Evolutionary conservation across 306 rosid species (phyloP).

Genomic region (Pyrus pyrifolia): DNA sequence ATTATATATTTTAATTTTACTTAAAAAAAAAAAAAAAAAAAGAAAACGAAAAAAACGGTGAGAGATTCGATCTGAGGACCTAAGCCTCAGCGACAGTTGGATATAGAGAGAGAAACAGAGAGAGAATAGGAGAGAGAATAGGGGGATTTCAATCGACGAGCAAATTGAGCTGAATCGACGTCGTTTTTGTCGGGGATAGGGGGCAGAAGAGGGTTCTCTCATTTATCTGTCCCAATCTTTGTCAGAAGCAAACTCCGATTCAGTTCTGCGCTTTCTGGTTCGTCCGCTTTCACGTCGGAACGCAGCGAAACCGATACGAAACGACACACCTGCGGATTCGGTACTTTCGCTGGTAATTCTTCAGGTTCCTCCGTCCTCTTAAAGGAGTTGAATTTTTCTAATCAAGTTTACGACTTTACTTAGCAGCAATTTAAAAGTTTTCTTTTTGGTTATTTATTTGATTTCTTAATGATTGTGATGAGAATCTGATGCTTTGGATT

Average conservation of each 20-base stretch:
- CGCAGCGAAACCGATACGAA: constrained; percentile 6
- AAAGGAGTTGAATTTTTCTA: constrained; percentile 8
- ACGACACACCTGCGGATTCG: background rate
- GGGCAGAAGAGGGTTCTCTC: background rate
- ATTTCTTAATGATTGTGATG: background rate
- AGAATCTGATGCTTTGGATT: background rate
- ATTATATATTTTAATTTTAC: background rate
- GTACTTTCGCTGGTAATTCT: background rate
- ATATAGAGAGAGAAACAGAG: constrained; percentile 20
- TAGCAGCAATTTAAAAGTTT: background rate
- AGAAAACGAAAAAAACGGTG: constrained; percentile 3
- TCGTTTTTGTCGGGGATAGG: constrained; percentile 5
- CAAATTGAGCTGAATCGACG: constrained; percentile 33
- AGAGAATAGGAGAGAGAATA: constrained; percentile 11
- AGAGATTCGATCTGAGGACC: constrained; percentile 56
- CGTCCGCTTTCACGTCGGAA: constrained; percentile 12
- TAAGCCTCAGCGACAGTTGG: constrained; percentile 25
- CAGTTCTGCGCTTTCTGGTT: constrained; percentile 19
- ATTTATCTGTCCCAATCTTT: background rate
- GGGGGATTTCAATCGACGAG: constrained; percentile 8
- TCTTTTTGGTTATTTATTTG: background rate
- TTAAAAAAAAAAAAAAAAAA: too few species aligned
- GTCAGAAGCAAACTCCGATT: constrained; percentile 36
- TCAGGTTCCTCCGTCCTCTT: background rate
- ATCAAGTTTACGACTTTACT: background rate